Evolutionary conservation across 2,329 filamentous ascomycete genomes (phyloP), one percentile per base, ranked within the genome.

Genomic region (Aspergillus aculeatinus): DNA sequence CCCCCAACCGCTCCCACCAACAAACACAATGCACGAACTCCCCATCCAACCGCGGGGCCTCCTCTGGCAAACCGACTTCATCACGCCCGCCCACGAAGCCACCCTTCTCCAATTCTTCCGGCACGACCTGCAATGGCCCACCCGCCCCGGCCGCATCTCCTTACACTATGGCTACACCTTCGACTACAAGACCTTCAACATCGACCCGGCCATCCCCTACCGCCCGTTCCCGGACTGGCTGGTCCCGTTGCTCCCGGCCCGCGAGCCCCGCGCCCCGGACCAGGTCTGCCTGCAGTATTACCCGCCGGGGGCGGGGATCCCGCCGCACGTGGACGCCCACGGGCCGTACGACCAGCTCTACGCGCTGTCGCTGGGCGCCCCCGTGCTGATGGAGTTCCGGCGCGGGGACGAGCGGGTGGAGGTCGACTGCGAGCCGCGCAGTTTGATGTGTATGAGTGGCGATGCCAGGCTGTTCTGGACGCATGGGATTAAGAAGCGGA

Each of bases 221-320:
- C 79, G 76, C 49, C 74, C 79, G 0, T 85, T 85, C 27, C 83
- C 83, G 0, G 74, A 72, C 1, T 85, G 83, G 82, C 74, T 85
- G 0, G 60, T 70, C 3, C 80, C 81, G 0, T 72, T 85, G 1
- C 74, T 85, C 3, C 80, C 83, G 0, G 71, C 68, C 2, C 71
- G 76, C 0, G 81, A 83, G 59, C 63, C 63, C 1, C 75, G 80
- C 0, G 76, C 75, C 0, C 83, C 83, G 0, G 83, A 85, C 55
- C 85, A 87, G 67, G 83, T 87, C 64, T 86, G 83, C 63, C 73
- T 86, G 16, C 84, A 87, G 71, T 81, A 85, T 68, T 87, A 87
- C 67, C 82, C 85, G 0, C 84, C 84, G 0, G 85, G 85, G 5
- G 76, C 81, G 0, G 85, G 85, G 1, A 87, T 87, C 64, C 85